Evolutionary conservation across 1,284 basidiomycete genomes (phyloP), one percentile per base, ranked within the genome.

Genomic region (Mycena citricolor): DNA sequence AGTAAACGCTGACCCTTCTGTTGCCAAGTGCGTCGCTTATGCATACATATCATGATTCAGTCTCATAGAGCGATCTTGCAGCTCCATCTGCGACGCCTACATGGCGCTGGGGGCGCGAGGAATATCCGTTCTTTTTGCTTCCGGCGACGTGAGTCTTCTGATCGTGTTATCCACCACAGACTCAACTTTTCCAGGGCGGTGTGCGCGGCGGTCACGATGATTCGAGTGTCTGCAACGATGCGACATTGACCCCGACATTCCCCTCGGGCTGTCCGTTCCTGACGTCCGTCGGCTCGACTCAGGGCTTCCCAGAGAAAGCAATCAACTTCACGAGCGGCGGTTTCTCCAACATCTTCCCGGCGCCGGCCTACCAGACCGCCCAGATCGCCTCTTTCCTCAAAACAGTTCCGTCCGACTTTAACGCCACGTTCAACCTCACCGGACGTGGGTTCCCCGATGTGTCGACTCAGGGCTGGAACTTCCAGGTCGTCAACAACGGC

Each of bases 71-170:
- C 14, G 24, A 7, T 1, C 8, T 41, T 22, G 16, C 37, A 51
- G 49, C 17, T 48, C 47, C 39, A 19, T 52, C 26, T 52, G 50
- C 30, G 40, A 48, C 17, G 46, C 50, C 8, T 48, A 42, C 32
- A 39, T 39, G 22, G 44, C 54, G 14, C 51, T 62, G 67, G 82
- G 83, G 31, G 76, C 73, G 4, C 74, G 82, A 4, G 86, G 86
- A 20, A 68, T 79, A 12, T 77, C 80, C 3, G 50, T 86, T 19
- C 54, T 80, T 42, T 86, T 85, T 60, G 69, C 76, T 13, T 80
- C 78, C 16, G 86, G 86, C 8, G 85, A 89, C 52, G 63, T 62
- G 12, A 86, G 86, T 40, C 85, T 86, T 7, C 85, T 82, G 13
- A 79, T 80, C 51, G 73, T 73, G 52, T 71, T 76, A 17, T 52